Conservation (phyloP, 2,329 filamentous ascomycete species). For the Paradendryphiella salina region DNA sequence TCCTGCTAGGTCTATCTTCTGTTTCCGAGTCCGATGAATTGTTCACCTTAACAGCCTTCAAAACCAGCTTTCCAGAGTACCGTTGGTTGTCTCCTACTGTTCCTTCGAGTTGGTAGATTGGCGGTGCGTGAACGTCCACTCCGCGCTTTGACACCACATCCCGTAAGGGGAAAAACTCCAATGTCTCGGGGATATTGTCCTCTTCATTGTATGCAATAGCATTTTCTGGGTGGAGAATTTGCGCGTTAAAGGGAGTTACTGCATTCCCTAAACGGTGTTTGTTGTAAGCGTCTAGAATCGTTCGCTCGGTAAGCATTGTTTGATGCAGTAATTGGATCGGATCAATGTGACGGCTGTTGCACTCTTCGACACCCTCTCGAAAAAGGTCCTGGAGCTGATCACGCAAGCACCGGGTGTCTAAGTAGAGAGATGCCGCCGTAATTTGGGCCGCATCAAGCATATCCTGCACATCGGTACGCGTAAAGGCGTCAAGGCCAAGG, state of each 20-base stretch:
- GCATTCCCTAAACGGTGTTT: conserved; percentile 16
- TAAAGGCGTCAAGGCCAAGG: not conserved
- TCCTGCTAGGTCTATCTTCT: not conserved
- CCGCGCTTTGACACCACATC: conserved; percentile 1
- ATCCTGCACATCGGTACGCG: conserved; percentile 3
- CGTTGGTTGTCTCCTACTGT: not conserved
- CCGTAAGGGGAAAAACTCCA: conserved; percentile 14
- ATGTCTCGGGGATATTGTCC: conserved; percentile 12
- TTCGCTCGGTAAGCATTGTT: conserved; percentile 5
- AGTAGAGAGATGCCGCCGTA: conserved; percentile 1
- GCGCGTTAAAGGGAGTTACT: not conserved
- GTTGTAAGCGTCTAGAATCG: conserved; percentile 16
- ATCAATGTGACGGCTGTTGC: not conserved
- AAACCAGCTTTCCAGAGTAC: not conserved
- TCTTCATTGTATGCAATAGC: conserved; percentile 4
- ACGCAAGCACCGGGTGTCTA: conserved; percentile 1
- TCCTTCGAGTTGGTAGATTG: conserved; percentile 10
- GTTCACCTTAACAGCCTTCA: not conserved
- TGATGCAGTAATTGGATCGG: conserved; percentile 5
- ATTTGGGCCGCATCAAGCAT: conserved; percentile 10
- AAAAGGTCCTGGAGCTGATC: conserved; percentile 2
- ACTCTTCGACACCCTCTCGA: conserved; percentile 1
- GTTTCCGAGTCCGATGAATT: not conserved
- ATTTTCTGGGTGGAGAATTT: not conserved
- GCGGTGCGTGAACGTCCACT: not conserved